Base-by-base conservation (phyloP, 2,329 filamentous ascomycete species). In the Ophiostoma australiae region DNA sequence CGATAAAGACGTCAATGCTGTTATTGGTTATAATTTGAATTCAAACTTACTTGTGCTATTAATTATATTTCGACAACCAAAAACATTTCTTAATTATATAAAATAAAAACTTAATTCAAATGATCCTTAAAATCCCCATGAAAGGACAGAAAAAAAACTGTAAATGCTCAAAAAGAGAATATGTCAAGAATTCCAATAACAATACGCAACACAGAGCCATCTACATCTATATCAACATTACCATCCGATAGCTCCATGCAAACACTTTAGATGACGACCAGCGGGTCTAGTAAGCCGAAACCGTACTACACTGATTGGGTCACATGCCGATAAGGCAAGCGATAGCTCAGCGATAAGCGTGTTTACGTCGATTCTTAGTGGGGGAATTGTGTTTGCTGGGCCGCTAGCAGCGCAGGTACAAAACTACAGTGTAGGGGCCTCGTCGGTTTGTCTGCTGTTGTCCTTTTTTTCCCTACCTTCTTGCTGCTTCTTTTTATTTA, bases 261-360 rank as follows among this genome's bases (percentile, higher is more conserved):
- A 23, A n/a, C 52, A 58, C 52, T 58, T 15, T 13, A 55, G n/a
- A 17, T 58, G 23, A 58, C 27, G 52, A 23, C n/a, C 4, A 58
- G 52, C 31, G 52, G 52, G 23, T 13, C 52, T 13, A 27, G 52
- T 58, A 58, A 58, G 52, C 52, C 10, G 52, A 58, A 31, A 31
- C 52, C 23, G 52, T 58, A n/a, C n/a, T 10, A 27, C 52, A 63
- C 13, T 63, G 58, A 63, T 63, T 63, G 58, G 58, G 27, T 63
- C 58, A 63, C 58, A 63, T 63, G 58, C 58, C 58, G 58, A 63
- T 63, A 63, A 63, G 58, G 27, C 10, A 15, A 63, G 3, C 44
- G 44, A 48, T 48, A 48, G 20, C 4, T 20, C 17, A 35, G 5
- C 17, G 17, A 48, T 48, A n/a, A 20, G 44, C 20, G 20, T 48